Evolutionary conservation across 192 early-diverging fungal species (phyloP), one percentile per base, ranked within the genome.

Genomic region (Mortierella hygrophila): DNA sequence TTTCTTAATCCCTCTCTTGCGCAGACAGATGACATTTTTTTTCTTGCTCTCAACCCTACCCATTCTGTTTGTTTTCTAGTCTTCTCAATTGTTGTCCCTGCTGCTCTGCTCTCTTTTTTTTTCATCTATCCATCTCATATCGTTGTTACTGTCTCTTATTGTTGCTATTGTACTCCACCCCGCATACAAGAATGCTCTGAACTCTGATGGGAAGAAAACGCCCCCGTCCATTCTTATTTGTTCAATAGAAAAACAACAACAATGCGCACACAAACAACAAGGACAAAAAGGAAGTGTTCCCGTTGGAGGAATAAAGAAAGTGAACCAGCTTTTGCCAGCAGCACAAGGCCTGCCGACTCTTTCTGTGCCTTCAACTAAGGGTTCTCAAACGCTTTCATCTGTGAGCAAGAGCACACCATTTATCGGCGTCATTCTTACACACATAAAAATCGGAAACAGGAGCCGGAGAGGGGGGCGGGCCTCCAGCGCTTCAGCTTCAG

Each of bases 181-280:
- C 32, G 60, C 60, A 65, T 32, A 65, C 60, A 65, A 32, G 13
- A 32, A 15, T 11, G 26, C n/a, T 32, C 26, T 4, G 60, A 65
- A 26, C 26, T 65, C 57, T 65, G 60, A 65, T 65, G 60, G 60
- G 60, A 65, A 65, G 60, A 65, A 65, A 65, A 32, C 60, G 11
- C 60, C 60, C 15, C 60, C 60, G 60, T 65, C 29, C 60, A 15
- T 65, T 65, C 35, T 29, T 26, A 29, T 65, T 65, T 29, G 60
- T 32, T 13, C 18, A 52, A 21, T 20, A 52, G 5, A 18, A 52
- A 52, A 52, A 21, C 18, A 21, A 6, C 49, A 52, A 20, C 60
- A 60, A 60, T 3, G 11, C 29, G 13, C 29, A 65, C 60, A 65
- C 29, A 26, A 32, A 65, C n/a, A 65, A 32, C 54, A 55, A 55